phyloP scores from a whole-genome alignment of 495 filamentous ascomycete species.

The Lichina pygmaea region DNA sequence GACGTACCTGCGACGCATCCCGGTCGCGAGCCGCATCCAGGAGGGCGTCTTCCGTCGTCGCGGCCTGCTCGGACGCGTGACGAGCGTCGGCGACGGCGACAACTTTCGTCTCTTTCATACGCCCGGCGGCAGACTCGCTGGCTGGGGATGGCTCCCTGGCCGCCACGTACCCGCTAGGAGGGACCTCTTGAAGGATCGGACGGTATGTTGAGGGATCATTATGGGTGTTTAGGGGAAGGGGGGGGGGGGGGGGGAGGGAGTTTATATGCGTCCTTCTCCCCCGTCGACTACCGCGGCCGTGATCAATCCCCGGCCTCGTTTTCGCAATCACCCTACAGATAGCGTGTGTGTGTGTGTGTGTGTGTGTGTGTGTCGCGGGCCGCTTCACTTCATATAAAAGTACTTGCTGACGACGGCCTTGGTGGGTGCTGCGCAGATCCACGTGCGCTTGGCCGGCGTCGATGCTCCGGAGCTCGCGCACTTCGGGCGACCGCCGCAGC shows the following conservation, averaged over 20 bases:
- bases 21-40: slow-evolving; percentile 40
- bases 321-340: too few relatives aligned
- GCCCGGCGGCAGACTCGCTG: slow-evolving; percentile 58
- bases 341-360: too few relatives aligned
- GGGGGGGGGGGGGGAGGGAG: not conserved
- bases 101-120: slow-evolving; percentile 87
- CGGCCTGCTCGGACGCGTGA: slow-evolving; percentile 59
- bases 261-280: not conserved
- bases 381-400: too few relatives aligned
- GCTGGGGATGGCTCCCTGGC: slow-evolving; percentile 74
- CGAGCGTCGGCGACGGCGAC: slow-evolving; percentile 87
- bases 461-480: slow-evolving; percentile 86
- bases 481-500: slow-evolving; percentile 72
- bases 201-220: slow-evolving; percentile 22
- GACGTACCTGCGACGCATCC: slow-evolving; percentile 57
- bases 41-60: slow-evolving; percentile 39
- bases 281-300: too few relatives aligned
- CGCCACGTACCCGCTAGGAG: slow-evolving; percentile 41
- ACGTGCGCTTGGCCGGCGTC: slow-evolving; percentile 67
- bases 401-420: not conserved
- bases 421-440: slow-evolving; percentile 23
- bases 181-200: slow-evolving; percentile 43
- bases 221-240: not conserved
- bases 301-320: too few relatives aligned
- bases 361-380: too few relatives aligned